Evolutionary conservation across 768 basidiomycete species (phyloP).

Genomic region (Lepiota venenata): DNA sequence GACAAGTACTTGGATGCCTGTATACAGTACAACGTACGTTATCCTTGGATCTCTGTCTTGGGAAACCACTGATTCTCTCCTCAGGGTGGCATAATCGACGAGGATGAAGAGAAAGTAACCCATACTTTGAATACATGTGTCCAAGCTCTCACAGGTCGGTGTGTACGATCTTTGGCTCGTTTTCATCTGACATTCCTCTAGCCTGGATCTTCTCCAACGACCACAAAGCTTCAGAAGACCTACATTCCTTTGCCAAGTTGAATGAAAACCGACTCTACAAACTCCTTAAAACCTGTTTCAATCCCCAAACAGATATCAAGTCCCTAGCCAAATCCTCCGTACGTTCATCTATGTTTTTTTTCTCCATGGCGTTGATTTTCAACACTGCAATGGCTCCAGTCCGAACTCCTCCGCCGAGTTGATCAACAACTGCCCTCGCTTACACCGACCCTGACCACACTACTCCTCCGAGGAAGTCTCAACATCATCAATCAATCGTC

Average conservation of each 20-base stretch:
- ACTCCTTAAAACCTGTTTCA: conserved; percentile 76
- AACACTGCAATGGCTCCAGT: conserved; percentile 32
- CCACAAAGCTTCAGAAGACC: conserved; percentile 72
- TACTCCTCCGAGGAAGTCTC: conserved; percentile 70
- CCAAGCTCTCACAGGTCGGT: conserved; percentile 58
- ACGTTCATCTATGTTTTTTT: conserved; percentile 17
- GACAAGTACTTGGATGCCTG: conserved; percentile 72
- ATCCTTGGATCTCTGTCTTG: background rate
- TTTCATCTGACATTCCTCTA: conserved; percentile 21
- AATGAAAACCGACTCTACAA: conserved; percentile 89
- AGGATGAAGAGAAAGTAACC: conserved; percentile 63
- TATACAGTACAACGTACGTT: conserved; percentile 80
- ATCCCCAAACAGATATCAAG: conserved; percentile 82
- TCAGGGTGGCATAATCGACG: conserved; percentile 89
- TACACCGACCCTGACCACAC: conserved; percentile 60
- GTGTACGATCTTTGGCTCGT: conserved; percentile 10
- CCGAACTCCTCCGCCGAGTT: conserved; percentile 74
- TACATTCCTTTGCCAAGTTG: conserved; percentile 77
- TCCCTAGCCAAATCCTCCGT: conserved; percentile 76
- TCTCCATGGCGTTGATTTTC: background rate
- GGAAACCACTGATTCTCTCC: background rate
- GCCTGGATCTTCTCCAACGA: conserved; percentile 58
- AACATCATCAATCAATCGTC: conserved; percentile 83
- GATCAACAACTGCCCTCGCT: conserved; percentile 65
- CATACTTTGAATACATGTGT: conserved; percentile 52